Conservation (phyloP, 306 rosid genomes). For the Sicyos baderoa region DNA sequence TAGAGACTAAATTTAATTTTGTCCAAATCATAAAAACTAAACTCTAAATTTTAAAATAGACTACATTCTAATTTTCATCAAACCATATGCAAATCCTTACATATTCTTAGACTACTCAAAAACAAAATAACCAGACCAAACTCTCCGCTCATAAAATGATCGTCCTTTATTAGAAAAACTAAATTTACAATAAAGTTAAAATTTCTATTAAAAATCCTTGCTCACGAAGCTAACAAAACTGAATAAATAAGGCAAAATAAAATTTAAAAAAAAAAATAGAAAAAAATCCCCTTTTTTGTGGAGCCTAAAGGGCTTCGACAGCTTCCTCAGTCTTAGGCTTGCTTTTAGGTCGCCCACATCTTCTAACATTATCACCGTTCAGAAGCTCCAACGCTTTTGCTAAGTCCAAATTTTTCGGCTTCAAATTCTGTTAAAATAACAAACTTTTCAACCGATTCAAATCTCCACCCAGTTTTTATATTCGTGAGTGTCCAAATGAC, state of each 20-base stretch:
- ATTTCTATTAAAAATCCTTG: not conserved
- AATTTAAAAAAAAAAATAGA: no score
- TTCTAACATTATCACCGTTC: constrained; percentile 30
- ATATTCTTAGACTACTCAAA: no score
- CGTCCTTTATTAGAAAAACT: not conserved
- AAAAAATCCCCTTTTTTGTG: not conserved
- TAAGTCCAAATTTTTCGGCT: constrained; percentile 47
- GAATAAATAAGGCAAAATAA: not conserved
- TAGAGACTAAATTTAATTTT: no score
- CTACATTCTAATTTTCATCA: no score
- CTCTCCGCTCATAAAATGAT: no score
- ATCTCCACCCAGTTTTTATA: no score
- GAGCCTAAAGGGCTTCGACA: constrained; percentile 39
- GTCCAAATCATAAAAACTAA: no score
- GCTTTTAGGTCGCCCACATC: constrained; percentile 12
- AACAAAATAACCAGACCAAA: no score
- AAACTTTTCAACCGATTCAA: not conserved
- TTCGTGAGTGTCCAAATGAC: no score
- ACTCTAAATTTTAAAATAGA: no score
- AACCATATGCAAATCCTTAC: no score
- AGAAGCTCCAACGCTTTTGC: constrained; percentile 65
- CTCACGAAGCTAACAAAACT: not conserved
- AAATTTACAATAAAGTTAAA: constrained; percentile 7
- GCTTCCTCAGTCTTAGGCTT: constrained; percentile 42
- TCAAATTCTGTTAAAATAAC: constrained; percentile 37